Conservation (phyloP, 2,329 filamentous ascomycete genomes). For the Ophiostoma himal-ulmi region DNA sequence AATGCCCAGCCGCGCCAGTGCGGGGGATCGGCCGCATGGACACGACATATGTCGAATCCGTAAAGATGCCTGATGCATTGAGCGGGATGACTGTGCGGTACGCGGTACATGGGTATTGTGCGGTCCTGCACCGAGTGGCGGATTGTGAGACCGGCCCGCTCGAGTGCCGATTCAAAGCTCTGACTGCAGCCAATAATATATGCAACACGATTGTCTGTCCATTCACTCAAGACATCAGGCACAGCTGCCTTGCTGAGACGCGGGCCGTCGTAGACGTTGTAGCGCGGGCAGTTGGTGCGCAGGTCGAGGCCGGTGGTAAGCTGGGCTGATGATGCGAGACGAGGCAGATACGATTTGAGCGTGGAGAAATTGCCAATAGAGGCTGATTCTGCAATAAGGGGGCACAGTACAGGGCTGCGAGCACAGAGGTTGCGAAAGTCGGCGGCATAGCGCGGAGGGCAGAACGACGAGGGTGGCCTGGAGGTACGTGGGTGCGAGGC, state of each 20-base stretch:
- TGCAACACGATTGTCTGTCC: constrained; percentile 54
- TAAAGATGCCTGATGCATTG: constrained; percentile 53
- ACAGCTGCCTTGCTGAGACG: constrained; percentile 40
- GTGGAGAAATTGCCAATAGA: constrained; percentile 36
- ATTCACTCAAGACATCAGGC: constrained; percentile 43
- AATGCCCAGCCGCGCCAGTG: constrained; percentile 43
- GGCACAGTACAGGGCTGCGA: constrained; percentile 58
- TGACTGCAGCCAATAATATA: constrained; percentile 61
- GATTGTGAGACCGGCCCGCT: constrained; percentile 44
- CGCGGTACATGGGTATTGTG: constrained; percentile 58
- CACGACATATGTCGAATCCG: constrained; percentile 49
- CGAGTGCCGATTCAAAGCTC: constrained; percentile 56
- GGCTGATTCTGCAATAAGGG: constrained; percentile 50
- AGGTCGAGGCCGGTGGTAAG: constrained; percentile 47
- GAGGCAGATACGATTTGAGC: constrained; percentile 23
- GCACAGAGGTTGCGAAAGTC: constrained; percentile 55
- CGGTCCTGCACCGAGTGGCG: constrained; percentile 44
- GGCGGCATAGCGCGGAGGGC: constrained; percentile 48
- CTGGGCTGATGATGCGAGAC: constrained; percentile 21
- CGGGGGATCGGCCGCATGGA: constrained; percentile 56
- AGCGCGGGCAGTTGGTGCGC: constrained; percentile 52
- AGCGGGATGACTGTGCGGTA: constrained; percentile 50
- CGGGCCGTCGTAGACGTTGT: constrained; percentile 52
- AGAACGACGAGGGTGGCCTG: constrained; percentile 59
- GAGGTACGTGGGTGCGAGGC: constrained; percentile 44